These are phyloP conservation scores for Elaphomyces granulatus DNA, from an alignment of 495 filamentous ascomycete genomes.

Conservation along the genomic window DNA sequence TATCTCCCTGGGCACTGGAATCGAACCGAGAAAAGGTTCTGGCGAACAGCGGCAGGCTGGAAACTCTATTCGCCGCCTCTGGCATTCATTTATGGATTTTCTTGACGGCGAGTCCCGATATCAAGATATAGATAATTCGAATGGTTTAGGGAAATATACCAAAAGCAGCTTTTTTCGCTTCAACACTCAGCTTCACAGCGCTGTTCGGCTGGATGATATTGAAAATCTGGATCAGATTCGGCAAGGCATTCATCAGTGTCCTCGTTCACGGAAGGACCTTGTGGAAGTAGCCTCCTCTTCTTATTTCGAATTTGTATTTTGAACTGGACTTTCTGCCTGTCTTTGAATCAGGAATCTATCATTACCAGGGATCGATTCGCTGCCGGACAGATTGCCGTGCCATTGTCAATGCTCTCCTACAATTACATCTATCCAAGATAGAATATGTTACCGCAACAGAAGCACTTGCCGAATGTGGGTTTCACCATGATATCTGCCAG, in stretches of 20 bases:
- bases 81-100: slow-evolving; percentile 11
- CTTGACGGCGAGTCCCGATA: slow-evolving; percentile 8
- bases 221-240: slow-evolving; percentile 6
- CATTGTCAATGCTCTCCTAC: slow-evolving; percentile 4
- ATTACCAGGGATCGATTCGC: slow-evolving; percentile 8
- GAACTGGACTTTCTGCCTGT: slow-evolving; percentile 4
- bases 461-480: slow-evolving; percentile 1
- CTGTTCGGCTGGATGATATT: slow-evolving; percentile 13
- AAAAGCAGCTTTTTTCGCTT: slow-evolving; percentile 12
- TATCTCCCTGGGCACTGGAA: slow-evolving; percentile 18
- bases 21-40: slow-evolving; percentile 5
- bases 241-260: not conserved
- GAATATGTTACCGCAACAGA: slow-evolving; percentile 1
- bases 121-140: slow-evolving; percentile 3
- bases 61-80: slow-evolving; percentile 12
- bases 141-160: slow-evolving; percentile 2
- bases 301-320: slow-evolving; percentile 12
- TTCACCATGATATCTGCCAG: slow-evolving; percentile 7
- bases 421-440: too few species aligned
- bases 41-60: slow-evolving; percentile 4
- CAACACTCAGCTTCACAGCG: slow-evolving; percentile 10
- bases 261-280: slow-evolving; percentile 1
- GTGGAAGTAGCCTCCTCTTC: slow-evolving; percentile 5
- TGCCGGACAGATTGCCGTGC: slow-evolving; percentile 7
- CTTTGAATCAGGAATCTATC: slow-evolving; percentile 7